Percentiles rank a stretch among this genome's conserved stretches.
Conservation (phyloP, 768 basidiomycete genomes). For the Collybiopsis luxurians region DNA sequence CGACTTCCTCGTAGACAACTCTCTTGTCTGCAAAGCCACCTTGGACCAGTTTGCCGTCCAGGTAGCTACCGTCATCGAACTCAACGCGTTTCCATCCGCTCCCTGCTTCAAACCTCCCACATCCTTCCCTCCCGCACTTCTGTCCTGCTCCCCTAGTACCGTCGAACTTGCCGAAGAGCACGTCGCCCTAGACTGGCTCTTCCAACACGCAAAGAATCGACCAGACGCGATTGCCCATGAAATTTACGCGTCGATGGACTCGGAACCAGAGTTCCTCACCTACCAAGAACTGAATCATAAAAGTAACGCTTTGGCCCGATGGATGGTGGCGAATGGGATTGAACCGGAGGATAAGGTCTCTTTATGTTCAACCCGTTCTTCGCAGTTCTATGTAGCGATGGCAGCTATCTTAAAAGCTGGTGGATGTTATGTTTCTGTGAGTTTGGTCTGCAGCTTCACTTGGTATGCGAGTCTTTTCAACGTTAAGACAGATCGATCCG, state of each 20-base stretch:
- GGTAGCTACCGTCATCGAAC: not conserved
- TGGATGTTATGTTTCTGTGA: conserved; percentile 50
- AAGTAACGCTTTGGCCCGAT: conserved; percentile 41
- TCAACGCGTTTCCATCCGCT: not conserved
- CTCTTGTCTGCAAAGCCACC: not conserved
- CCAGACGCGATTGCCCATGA: conserved; percentile 9
- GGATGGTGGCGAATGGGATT: conserved; percentile 34
- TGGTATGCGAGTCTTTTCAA: not conserved
- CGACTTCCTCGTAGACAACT: conserved; percentile 3
- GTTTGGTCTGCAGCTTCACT: conserved; percentile 9
- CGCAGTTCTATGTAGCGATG: conserved; percentile 38
- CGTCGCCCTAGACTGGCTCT: conserved; percentile 8
- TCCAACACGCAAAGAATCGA: not conserved
- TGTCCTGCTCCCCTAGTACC: not conserved
- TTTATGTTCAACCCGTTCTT: conserved; percentile 41
- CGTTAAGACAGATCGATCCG: conserved; percentile 51
- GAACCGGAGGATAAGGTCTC: conserved; percentile 38
- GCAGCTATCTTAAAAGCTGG: conserved; percentile 46
- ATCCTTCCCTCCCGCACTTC: not conserved
- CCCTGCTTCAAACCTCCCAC: not conserved
- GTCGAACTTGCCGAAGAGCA: conserved; percentile 1
- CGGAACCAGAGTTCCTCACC: conserved; percentile 18
- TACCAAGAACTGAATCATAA: conserved; percentile 33
- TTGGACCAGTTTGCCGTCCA: conserved; percentile 3
- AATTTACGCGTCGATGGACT: not conserved